Evolutionary conservation across 768 basidiomycete species (phyloP).

Genomic region (Boletus speciosus): DNA sequence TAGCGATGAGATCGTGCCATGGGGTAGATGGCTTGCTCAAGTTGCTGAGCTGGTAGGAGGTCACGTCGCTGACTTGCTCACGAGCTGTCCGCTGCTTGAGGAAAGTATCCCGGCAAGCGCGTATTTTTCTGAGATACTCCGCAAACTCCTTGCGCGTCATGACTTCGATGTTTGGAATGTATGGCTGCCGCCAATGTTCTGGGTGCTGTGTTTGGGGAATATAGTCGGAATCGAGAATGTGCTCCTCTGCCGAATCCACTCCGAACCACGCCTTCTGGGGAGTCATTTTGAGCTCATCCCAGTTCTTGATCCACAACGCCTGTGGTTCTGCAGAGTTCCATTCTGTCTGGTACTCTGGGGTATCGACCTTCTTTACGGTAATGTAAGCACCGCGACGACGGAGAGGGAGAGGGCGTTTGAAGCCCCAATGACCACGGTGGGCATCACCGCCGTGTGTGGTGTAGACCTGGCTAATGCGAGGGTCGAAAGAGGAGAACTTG

Average conservation of each 20-base stretch:
- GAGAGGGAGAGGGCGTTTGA: constrained; percentile 77
- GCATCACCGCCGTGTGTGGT: constrained; percentile 65
- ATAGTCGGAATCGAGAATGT: constrained; percentile 27
- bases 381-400: constrained; percentile 63
- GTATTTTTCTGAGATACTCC: constrained; percentile 56
- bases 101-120: constrained; percentile 56
- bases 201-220: constrained; percentile 14
- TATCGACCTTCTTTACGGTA: constrained; percentile 65
- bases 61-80: constrained; percentile 16
- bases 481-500: constrained; percentile 78
- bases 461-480: constrained; percentile 74
- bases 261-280: constrained; percentile 8
- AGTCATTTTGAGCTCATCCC: constrained; percentile 51
- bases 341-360: constrained; percentile 70
- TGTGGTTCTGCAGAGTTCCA: constrained; percentile 68
- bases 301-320: constrained; percentile 62
- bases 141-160: constrained; percentile 61
- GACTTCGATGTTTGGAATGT: constrained; percentile 51
- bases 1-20: constrained; percentile 27
- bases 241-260: constrained; percentile 18
- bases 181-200: constrained; percentile 21
- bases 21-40: constrained; percentile 12
- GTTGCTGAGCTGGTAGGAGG: constrained; percentile 29
- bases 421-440: constrained; percentile 77
- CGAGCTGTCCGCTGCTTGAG: constrained; percentile 33